A percentile compares a stretch with the other conserved stretches of the same genome.
Evolutionary conservation across 176 grass and related monocot species (phyloP).

Genomic region (Oryza meridionalis): DNA sequence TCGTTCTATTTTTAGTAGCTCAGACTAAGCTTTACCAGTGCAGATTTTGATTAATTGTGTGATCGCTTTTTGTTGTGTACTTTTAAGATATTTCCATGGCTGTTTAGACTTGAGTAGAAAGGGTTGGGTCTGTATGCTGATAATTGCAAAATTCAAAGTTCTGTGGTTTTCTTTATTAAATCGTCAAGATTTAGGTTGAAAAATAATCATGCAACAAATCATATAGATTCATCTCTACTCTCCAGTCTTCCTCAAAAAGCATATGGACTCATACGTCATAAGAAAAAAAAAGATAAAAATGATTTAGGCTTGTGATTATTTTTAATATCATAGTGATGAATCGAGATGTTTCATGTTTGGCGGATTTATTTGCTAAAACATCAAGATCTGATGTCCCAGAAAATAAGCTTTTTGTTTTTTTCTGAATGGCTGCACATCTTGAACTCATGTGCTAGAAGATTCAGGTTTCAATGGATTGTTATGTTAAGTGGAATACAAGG

Average conservation of each 20-base stretch:
- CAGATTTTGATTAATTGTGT: not conserved
- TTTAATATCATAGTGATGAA: not conserved
- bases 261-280: not conserved
- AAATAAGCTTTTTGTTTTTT: not conserved
- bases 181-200: not conserved
- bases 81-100: not conserved
- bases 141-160: not conserved
- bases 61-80: not conserved
- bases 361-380: not conserved
- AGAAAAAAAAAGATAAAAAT: not conserved
- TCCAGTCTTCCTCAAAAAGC: not conserved
- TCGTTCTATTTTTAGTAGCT: not conserved
- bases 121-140: not conserved
- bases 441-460: not conserved
- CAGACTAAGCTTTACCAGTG: not conserved
- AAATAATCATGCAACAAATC: not conserved
- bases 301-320: not conserved
- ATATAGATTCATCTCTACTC: not conserved
- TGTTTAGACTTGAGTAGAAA: not conserved
- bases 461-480: not conserved
- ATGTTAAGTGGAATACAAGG: not conserved
- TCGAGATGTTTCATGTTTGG: not conserved
- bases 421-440: not conserved
- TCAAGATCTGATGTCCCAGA: not conserved
- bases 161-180: not conserved